These are phyloP conservation scores for Scheffersomyces cryptocercus DNA, from an alignment of 1,139 yeast genomes.

Conservation along the genomic window DNA sequence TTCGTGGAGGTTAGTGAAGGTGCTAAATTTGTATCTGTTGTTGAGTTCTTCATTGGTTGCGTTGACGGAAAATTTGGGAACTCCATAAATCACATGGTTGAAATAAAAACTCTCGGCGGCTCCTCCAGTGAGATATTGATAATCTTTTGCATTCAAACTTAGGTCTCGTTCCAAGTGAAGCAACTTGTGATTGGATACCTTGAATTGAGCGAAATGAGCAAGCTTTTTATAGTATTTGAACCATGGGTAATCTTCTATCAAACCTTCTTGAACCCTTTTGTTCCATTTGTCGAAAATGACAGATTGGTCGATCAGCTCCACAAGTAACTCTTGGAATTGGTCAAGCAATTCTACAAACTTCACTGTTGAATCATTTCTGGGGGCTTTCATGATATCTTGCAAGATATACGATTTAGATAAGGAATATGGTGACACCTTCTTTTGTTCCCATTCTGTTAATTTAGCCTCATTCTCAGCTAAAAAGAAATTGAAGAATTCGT, in stretches of 20 bases:
- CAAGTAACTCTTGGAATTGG: slow-evolving; percentile 14
- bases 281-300: slow-evolving; percentile 38
- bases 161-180: slow-evolving; percentile 47
- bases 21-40: slow-evolving; percentile 15
- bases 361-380: slow-evolving; percentile 13
- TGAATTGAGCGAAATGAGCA: slow-evolving; percentile 56
- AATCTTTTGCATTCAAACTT: slow-evolving; percentile 24
- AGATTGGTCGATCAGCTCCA: slow-evolving; percentile 27
- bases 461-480: not conserved
- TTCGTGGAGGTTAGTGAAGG: slow-evolving; percentile 26
- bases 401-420: slow-evolving; percentile 22
- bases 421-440: slow-evolving; percentile 21
- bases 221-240: slow-evolving; percentile 60
- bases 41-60: slow-evolving; percentile 6
- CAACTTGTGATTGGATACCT: slow-evolving; percentile 54
- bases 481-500: slow-evolving; percentile 14
- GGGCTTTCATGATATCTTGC: slow-evolving; percentile 19
- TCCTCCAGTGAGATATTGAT: slow-evolving; percentile 16
- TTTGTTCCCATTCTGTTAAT: slow-evolving; percentile 20
- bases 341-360: slow-evolving; percentile 20
- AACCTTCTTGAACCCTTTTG: slow-evolving; percentile 42
- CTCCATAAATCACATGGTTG: slow-evolving; percentile 28
- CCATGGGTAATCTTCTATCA: slow-evolving; percentile 71
- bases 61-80: slow-evolving; percentile 14
- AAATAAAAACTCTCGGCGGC: slow-evolving; percentile 13